Base-by-base conservation (phyloP, 345 rosid species). In the Pugionium cornutum region DNA sequence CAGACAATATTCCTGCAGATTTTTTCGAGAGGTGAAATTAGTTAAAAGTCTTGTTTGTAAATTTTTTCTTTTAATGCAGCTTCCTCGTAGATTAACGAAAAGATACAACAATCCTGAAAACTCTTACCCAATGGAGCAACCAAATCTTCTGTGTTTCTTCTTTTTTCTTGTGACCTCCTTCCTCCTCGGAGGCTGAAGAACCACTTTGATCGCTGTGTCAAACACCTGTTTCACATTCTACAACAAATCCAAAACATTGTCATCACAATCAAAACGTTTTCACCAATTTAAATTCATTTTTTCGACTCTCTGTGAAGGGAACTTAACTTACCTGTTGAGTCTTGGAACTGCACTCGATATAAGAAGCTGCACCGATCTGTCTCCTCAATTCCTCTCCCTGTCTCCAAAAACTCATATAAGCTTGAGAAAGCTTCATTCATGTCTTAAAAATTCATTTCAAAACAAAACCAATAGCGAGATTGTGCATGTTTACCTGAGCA, bases 381-480 rank as follows among this genome's bases (percentile, higher is more conserved):
- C 84, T 94, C 83, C 95, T 86, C 65, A 94, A 75, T 65, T 94
- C 96, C 77, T 94, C 96, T 67, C 99, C 99, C 99, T 91, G 46
- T 40, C 54, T 18, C 49, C 41, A 45, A 70, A 10, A 62, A 47
- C 7, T 53, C 9, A 55, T 60, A 50, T 60, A 50, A 58, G 40
- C 43, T 57, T 64, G 32, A 48, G 44, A 18, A 64, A 47, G 10
- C 25, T 48, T 47, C 34, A 40, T 41, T 29, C 30, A 6, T 27
- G 4, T 9, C 34, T 36, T 2, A 10, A 26, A 18, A 6, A 47
- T 36, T 48, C 58, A 55, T 45, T 31, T n/a, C 28, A 37, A n/a
- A 54, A 40, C 37, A 37, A 18, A 27, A 48, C 11, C 6, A 49
- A 33, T 4, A 30, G 11, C 18, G 2, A 48, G 39, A 18, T 53